Percentiles rank a stretch among this genome's conserved stretches.
Conservation (phyloP, 2,329 filamentous ascomycete species). For the Exophiala alcalophila region DNA sequence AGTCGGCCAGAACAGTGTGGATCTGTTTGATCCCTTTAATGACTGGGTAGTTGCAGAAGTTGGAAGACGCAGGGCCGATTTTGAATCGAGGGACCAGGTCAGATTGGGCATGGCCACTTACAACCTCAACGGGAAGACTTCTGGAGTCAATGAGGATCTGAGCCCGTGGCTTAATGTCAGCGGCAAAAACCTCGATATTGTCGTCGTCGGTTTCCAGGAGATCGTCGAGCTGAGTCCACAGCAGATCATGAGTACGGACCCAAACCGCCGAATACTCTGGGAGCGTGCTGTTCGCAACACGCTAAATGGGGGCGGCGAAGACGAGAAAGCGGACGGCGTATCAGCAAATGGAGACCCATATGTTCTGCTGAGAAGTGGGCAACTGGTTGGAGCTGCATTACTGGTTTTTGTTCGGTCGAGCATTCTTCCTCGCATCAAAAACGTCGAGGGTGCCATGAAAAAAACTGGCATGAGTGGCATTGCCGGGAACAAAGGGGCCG, state of each 20-base stretch:
- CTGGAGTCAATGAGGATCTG: constrained; percentile 74
- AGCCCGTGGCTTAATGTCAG: constrained; percentile 76
- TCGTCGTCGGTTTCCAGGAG: constrained; percentile 92
- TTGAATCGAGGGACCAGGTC: constrained; percentile 69
- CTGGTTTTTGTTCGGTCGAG: constrained; percentile 86
- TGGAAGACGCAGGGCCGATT: constrained; percentile 63
- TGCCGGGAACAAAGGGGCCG: constrained; percentile 96
- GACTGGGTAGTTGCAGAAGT: constrained; percentile 82
- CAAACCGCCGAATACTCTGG: constrained; percentile 79
- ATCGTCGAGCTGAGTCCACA: constrained; percentile 97
- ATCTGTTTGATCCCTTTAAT: constrained; percentile 90
- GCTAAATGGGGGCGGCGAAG: constrained; percentile 64
- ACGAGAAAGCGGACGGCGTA: constrained; percentile 44
- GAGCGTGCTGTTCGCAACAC: constrained; percentile 75
- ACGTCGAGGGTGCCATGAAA: constrained; percentile 93
- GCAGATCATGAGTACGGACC: constrained; percentile 98
- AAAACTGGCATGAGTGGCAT: constrained; percentile 92
- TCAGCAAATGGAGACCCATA: constrained; percentile 69
- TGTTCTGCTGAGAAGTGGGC: constrained; percentile 83
- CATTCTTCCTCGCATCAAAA: constrained; percentile 78
- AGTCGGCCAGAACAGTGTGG: constrained; percentile 77
- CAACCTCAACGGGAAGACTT: constrained; percentile 86
- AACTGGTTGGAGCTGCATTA: constrained; percentile 89
- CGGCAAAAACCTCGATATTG: constrained; percentile 71
- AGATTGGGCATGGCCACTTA: constrained; percentile 85